These are phyloP conservation scores for Dimargaris cristalligena DNA, from an alignment of 192 early-diverging fungal genomes.

Conservation along the genomic window DNA sequence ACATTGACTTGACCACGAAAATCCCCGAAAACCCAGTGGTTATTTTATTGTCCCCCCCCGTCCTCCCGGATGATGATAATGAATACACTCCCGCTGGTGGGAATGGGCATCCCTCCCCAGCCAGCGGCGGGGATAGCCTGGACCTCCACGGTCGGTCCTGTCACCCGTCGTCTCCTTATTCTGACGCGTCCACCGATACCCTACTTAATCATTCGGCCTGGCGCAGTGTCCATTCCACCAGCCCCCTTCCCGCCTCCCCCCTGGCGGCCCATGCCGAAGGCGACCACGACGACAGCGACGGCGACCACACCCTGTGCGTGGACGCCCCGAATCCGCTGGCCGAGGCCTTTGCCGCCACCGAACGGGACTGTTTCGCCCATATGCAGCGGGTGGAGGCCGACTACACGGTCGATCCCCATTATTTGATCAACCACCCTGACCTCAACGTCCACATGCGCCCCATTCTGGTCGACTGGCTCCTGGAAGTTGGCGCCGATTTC, in stretches of 20 bases:
- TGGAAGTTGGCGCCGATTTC: conserved; percentile 31
- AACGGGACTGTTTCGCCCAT: not conserved
- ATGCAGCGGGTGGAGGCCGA: not conserved
- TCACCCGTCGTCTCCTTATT: not conserved
- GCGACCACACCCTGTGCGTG: not conserved
- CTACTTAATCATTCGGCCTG: not conserved
- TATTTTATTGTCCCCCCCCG: not conserved
- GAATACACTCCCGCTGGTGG: no score
- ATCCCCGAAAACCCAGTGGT: no score
- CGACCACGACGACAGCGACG: not conserved
- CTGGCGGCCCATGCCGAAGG: not conserved
- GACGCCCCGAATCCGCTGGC: not conserved
- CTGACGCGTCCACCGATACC: conserved; percentile 8
- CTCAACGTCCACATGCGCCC: conserved; percentile 30
- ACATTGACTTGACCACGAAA: not conserved
- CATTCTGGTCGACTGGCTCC: conserved; percentile 35
- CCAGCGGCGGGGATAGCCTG: no score
- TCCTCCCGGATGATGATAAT: not conserved
- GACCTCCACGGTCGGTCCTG: not conserved
- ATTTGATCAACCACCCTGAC: conserved; percentile 18
- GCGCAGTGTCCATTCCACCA: no score
- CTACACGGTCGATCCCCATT: not conserved
- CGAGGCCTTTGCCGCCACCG: conserved; percentile 1
- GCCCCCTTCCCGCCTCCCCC: not conserved
- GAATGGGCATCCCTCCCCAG: no score